These are phyloP conservation scores for Pythium pectinolyticum DNA, from an alignment of 352 stramenopile species.

Conservation along the genomic window DNA sequence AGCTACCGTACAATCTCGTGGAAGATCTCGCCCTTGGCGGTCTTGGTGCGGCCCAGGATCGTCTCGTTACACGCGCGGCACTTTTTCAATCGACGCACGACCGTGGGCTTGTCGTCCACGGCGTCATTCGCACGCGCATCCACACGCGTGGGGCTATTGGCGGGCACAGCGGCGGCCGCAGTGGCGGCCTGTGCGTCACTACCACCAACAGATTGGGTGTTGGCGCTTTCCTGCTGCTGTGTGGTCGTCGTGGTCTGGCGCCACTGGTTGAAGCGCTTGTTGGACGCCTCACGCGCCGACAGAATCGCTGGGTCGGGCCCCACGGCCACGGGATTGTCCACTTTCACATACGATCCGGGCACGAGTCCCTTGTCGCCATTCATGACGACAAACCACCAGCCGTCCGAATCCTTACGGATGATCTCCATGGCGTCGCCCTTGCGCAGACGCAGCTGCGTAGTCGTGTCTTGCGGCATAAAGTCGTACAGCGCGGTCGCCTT, in stretches of 20 bases:
- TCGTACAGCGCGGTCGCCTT: conserved; percentile 75
- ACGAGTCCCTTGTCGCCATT: conserved; percentile 79
- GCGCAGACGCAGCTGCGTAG: conserved; percentile 62
- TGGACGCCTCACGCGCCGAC: conserved; percentile 70
- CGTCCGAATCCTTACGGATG: conserved; percentile 79
- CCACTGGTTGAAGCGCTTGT: conserved; percentile 68
- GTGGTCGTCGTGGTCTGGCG: conserved; percentile 16
- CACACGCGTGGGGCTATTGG: conserved; percentile 19
- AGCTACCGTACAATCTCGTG: conserved; percentile 64
- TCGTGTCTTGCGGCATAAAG: conserved; percentile 67
- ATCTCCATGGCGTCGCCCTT: conserved; percentile 77
- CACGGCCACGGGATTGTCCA: conserved; percentile 64
- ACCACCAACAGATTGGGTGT: conserved; percentile 41
- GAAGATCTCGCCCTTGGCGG: conserved; percentile 76
- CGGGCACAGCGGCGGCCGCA: conserved; percentile 9
- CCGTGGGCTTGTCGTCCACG: conserved; percentile 59
- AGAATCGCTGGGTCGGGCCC: conserved; percentile 62
- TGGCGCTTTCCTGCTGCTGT: conserved; percentile 15
- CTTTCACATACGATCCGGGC: conserved; percentile 69
- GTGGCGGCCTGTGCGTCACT: no score
- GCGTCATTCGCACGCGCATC: conserved; percentile 60
- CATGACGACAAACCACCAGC: conserved; percentile 83
- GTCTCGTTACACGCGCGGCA: conserved; percentile 83
- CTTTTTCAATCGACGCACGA: conserved; percentile 72
- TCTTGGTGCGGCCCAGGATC: conserved; percentile 78